Percentiles rank a stretch among this genome's conserved stretches.
These are phyloP conservation scores for Nicotiana paniculata DNA, from an alignment of 257 asterid species.

Conservation along the genomic window DNA sequence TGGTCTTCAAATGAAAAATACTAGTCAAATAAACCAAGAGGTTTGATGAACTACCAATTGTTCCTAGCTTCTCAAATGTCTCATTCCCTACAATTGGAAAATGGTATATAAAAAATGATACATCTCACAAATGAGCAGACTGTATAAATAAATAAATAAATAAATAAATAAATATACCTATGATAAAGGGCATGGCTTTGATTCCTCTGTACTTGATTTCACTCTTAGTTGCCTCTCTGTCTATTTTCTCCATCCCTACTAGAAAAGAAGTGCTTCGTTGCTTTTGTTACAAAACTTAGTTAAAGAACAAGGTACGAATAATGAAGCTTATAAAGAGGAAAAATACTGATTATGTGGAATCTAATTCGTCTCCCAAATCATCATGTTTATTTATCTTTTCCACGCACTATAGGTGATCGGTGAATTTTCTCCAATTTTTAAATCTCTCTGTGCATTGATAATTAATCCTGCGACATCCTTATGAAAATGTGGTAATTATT, in stretches of 20 bases:
- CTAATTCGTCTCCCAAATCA: no score
- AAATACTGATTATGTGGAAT: no score
- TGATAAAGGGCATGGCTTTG: conserved; percentile 21
- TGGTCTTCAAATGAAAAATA: conserved; percentile 24
- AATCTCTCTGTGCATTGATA: no score
- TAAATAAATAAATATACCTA: conserved; percentile 1
- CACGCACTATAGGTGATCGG: no score
- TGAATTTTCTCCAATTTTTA: no score
- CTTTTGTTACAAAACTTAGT: no score
- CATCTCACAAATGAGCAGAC: not conserved
- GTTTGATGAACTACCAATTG: conserved; percentile 25
- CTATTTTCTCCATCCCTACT: not conserved
- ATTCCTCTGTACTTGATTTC: conserved; percentile 19
- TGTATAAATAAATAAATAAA: not conserved
- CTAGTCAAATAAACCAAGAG: conserved; percentile 29
- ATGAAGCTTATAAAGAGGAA: no score
- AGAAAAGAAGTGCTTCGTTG: no score
- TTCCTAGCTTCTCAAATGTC: conserved; percentile 30
- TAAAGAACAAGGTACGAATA: no score
- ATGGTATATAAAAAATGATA: not conserved
- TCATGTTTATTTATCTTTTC: no score
- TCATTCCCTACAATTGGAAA: conserved; percentile 19
- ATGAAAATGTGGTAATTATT: no score
- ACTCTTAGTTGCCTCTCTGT: not conserved
- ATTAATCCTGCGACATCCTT: no score